phyloP scores from a whole-genome alignment of 257 asterid genomes.

The Knoxia roxburghii region DNA sequence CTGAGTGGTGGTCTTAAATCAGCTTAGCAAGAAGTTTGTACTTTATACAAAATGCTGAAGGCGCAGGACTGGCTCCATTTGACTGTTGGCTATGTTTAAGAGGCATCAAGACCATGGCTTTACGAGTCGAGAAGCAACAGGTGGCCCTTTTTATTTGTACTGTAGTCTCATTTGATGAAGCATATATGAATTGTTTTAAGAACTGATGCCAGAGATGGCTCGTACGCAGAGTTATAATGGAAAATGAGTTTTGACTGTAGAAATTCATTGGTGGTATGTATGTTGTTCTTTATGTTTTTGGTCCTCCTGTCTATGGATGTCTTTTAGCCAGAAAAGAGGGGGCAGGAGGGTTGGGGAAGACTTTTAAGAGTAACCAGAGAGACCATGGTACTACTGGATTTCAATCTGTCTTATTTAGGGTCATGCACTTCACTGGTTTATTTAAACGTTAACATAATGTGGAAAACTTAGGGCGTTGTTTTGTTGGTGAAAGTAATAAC shows the following conservation, averaged over 20 bases:
- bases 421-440: too few relatives aligned
- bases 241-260: too few relatives aligned
- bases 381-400: too few relatives aligned
- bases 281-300: too few relatives aligned
- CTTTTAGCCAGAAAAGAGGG: too few relatives aligned
- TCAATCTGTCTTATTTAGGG: too few relatives aligned
- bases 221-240: not conserved
- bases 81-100: slow-evolving; percentile 98
- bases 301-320: too few relatives aligned
- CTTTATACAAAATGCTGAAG: slow-evolving; percentile 92
- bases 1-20: slow-evolving; percentile 1
- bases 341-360: too few relatives aligned
- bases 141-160: slow-evolving; percentile 22
- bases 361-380: too few relatives aligned
- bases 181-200: not conserved
- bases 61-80: slow-evolving; percentile 89
- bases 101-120: slow-evolving; percentile 85
- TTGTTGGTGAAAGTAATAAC: not conserved
- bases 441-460: too few relatives aligned
- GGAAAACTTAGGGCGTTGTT: not conserved
- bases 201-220: not conserved
- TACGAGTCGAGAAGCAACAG: slow-evolving; percentile 91
- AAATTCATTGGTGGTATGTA: too few relatives aligned
- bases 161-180: not conserved
- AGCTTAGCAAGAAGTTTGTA: slow-evolving; percentile 73